Evolutionary conservation across 257 asterid genomes (phyloP).

Genomic region (Solanum tarapatanum): DNA sequence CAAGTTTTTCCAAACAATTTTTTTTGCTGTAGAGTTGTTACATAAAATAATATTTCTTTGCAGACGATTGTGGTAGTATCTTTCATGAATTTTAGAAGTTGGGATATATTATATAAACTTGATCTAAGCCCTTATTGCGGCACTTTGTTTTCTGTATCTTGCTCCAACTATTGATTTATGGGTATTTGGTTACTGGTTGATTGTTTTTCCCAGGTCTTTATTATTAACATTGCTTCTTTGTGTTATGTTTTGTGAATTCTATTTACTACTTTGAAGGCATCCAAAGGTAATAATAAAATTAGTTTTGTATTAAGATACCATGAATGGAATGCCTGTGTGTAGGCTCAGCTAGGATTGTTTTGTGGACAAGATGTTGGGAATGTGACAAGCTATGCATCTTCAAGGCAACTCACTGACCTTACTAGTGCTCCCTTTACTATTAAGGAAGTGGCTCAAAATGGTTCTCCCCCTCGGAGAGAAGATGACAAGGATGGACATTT

Average conservation of each 20-base stretch:
- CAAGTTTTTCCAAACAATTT: not conserved
- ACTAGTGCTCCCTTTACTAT: conserved; percentile 45
- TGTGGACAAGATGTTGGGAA: conserved; percentile 79
- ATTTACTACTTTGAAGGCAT: not conserved
- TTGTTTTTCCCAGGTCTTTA: not conserved
- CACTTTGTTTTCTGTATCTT: not conserved
- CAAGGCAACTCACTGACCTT: conserved; percentile 47
- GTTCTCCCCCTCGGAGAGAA: conserved; percentile 85
- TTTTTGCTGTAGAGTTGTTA: not conserved
- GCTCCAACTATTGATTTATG: not conserved
- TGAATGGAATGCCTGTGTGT: conserved; percentile 80
- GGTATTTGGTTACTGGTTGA: not conserved
- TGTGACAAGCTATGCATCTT: conserved; percentile 68
- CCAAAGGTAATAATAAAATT: conserved; percentile 26
- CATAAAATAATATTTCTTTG: not conserved
- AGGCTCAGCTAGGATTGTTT: conserved; percentile 95
- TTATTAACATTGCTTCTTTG: not conserved
- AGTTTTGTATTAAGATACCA: conserved; percentile 32
- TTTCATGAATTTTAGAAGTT: not conserved
- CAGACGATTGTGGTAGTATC: not conserved
- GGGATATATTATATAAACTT: not conserved
- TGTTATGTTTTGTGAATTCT: not conserved
- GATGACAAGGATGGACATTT: conserved; percentile 98
- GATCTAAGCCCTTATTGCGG: not conserved
- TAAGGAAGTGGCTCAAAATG: conserved; percentile 61